Evolutionary conservation across 2,329 filamentous ascomycete genomes (phyloP).

Genomic region (Zasmidium angulare): DNA sequence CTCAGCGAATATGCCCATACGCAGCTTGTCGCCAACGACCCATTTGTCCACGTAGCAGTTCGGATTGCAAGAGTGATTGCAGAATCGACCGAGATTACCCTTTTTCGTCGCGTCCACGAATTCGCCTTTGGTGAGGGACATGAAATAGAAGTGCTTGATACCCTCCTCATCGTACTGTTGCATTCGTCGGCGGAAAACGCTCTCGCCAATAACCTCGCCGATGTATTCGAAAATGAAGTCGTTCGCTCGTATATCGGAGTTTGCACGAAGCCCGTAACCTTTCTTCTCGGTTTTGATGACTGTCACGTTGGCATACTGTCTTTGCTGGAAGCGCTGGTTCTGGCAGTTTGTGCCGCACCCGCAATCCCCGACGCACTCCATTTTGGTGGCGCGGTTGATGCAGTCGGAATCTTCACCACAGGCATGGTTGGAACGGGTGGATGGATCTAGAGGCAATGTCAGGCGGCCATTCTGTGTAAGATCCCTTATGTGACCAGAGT

Average conservation of each 20-base stretch:
- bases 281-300: conserved; percentile 99
- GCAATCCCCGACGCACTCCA: conserved; percentile 88
- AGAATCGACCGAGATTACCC: conserved; percentile 93
- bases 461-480: neutral
- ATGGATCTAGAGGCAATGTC: conserved; percentile 43
- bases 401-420: conserved; percentile 97
- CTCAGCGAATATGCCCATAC: conserved; percentile 97
- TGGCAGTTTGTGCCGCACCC: conserved; percentile 85
- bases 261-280: conserved; percentile 84
- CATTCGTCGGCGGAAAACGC: conserved; percentile 84
- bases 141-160: conserved; percentile 99
- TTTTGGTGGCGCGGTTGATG: conserved; percentile 97
- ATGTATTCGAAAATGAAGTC: conserved; percentile 99
- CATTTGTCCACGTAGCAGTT: conserved; percentile 99
- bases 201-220: conserved; percentile 94
- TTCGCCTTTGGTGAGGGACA: conserved; percentile 94
- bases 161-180: conserved; percentile 91
- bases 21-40: conserved; percentile 94
- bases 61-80: conserved; percentile 98
- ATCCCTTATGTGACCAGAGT: conserved; percentile 15
- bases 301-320: conserved; percentile 84
- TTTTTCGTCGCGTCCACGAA: conserved; percentile 98
- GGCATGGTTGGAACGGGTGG: conserved; percentile 66
- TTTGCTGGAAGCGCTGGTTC: conserved; percentile 91
- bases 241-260: conserved; percentile 72